Conservation (phyloP, 148 eudicot species). For the Vaccinium darrowii region DNA sequence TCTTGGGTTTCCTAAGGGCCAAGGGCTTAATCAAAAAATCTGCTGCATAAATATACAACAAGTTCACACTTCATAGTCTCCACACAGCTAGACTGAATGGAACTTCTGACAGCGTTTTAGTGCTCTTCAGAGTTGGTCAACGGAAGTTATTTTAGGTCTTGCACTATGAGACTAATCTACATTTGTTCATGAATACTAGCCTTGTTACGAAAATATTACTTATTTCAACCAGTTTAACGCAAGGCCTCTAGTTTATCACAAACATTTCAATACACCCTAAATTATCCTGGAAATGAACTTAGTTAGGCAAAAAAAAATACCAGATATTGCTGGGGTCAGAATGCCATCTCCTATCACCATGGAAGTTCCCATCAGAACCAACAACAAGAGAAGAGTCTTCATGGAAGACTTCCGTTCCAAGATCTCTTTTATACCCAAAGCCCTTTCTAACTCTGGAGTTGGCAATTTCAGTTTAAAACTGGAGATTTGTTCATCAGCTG, state of each 20-base stretch:
- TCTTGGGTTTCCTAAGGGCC: not conserved
- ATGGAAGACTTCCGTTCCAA: slow-evolving; percentile 60
- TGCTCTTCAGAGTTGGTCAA: not conserved
- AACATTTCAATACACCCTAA: not conserved
- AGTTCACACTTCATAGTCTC: not conserved
- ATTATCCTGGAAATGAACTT: not conserved
- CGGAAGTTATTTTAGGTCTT: not conserved
- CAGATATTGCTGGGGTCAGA: slow-evolving; percentile 96
- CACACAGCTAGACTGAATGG: not conserved
- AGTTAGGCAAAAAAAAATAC: slow-evolving; percentile 25
- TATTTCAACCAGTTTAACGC: not conserved
- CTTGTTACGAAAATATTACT: not conserved
- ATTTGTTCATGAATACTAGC: not conserved
- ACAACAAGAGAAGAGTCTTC: slow-evolving; percentile 67
- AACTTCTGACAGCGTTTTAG: not conserved
- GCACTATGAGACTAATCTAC: not conserved
- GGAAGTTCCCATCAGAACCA: slow-evolving; percentile 89
- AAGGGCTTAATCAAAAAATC: not conserved
- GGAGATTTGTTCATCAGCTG: slow-evolving; percentile 82
- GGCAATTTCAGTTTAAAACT: slow-evolving; percentile 92
- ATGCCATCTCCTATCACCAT: slow-evolving; percentile 97
- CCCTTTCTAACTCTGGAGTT: slow-evolving; percentile 93
- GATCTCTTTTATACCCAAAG: slow-evolving; percentile 70
- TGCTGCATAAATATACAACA: not conserved
- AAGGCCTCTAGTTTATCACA: not conserved